Conservation (phyloP, 495 filamentous ascomycete genomes). For the Filosporella fistucella region DNA sequence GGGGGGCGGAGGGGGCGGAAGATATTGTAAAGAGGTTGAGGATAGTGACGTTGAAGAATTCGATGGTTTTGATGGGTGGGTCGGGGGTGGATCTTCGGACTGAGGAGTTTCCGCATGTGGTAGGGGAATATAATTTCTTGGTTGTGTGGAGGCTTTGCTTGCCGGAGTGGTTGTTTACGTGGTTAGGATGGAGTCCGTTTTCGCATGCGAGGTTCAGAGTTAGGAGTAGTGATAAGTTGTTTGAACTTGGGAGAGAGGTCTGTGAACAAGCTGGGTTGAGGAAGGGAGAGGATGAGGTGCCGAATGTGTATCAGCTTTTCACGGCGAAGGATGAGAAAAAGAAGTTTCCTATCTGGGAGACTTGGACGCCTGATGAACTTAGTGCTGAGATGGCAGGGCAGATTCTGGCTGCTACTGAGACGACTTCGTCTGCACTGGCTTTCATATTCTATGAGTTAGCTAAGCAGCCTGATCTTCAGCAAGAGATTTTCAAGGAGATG, state of each 20-base stretch:
- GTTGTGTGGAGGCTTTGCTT: slow-evolving; percentile 1
- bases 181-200: neutral
- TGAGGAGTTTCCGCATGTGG: neutral
- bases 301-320: neutral
- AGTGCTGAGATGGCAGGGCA: slow-evolving; percentile 1
- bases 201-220: neutral
- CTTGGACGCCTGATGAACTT: neutral
- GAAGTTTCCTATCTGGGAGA: neutral
- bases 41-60: neutral
- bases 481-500: neutral
- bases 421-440: neutral
- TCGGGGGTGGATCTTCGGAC: neutral
- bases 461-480: neutral
- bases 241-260: neutral
- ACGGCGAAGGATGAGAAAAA: neutral
- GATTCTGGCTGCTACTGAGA: slow-evolving; percentile 4
- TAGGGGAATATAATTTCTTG: slow-evolving; percentile 1
- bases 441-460: slow-evolving; percentile 3
- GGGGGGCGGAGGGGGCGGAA: neutral
- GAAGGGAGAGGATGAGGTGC: neutral
- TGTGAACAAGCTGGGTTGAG: neutral
- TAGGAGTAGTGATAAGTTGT: neutral
- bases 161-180: neutral
- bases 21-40: neutral
- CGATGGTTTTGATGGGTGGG: neutral